Base-by-base conservation (phyloP, 305 asterid species). In the Fraxinus sp. region DNA sequence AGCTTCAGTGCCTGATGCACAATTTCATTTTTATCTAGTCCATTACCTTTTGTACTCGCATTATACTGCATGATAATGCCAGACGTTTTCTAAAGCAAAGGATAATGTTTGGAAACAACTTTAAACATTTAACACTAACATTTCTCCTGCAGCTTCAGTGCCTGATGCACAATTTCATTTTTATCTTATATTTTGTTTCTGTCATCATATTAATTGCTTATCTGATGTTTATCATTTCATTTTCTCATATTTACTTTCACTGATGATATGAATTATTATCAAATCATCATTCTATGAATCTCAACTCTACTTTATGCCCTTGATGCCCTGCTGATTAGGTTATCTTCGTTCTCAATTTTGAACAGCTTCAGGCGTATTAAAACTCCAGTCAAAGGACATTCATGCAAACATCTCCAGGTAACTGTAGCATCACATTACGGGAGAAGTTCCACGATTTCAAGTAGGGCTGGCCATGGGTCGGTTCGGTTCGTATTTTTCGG, bases 401-500 rank as follows among this genome's bases (percentile, higher is more conserved):
- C 75, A 30, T 70, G 75, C 37, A 70, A 70, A 70, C 75, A 70
- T 70, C 75, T 70, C 10, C 75, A 70, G 75, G 75, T 70, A 70
- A 70, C 20, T 30, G 37, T 35, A 70, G 75, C 41, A 70, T 30
- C 74, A 46, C 70, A 82, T 62, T n/a, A 35, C 80, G 68, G 68
- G 68, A 28, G 78, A 85, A 78, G 77, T 71, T 83, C 22, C 79
- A 41, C 35, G 24, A 76, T 80, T 18, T 55, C 78, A 16, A 37
- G 81, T 52, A 22, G 24, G 24, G 0, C 24, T 22, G 24, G 24
- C 0, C 24, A 0, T 22, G 24, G 24, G 24, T 22, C 24, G 24
- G 24, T 22, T 22, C 24, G 24, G 24, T 22, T 22, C 24, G 24
- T 0, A 22, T 22, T 22, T 22, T 22, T 22, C 24, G 24, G 24